Conservation (phyloP, 441 rosid species). For the Sinapis alba region DNA sequence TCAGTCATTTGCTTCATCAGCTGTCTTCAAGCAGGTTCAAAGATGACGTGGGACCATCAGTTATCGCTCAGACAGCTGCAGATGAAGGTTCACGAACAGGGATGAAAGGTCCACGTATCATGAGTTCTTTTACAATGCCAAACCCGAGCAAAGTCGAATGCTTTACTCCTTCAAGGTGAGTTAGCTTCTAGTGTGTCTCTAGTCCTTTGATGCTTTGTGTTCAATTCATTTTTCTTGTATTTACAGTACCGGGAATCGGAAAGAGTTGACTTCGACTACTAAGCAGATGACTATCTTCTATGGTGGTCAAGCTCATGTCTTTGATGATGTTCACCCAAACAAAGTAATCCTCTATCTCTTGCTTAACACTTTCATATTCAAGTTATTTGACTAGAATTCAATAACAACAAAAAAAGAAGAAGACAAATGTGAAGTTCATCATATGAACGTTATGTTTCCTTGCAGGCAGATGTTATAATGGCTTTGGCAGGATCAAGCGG, state of each 20-base stretch:
- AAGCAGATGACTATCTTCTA: slow-evolving; percentile 97
- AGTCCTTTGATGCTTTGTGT: slow-evolving; percentile 21
- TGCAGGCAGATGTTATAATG: slow-evolving; percentile 96
- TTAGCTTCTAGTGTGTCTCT: slow-evolving; percentile 25
- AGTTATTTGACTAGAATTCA: too few relatives aligned
- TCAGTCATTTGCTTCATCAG: slow-evolving; percentile 66
- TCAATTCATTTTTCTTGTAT: slow-evolving; percentile 3
- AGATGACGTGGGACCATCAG: slow-evolving; percentile 54
- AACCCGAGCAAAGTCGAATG: slow-evolving; percentile 66
- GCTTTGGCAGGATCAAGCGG: slow-evolving; percentile 95
- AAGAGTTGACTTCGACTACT: slow-evolving; percentile 56
- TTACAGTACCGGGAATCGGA: slow-evolving; percentile 45
- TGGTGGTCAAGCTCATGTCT: slow-evolving; percentile 98
- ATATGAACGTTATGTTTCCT: not conserved
- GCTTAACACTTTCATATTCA: slow-evolving; percentile 4
- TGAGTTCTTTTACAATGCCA: slow-evolving; percentile 52
- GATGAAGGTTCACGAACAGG: slow-evolving; percentile 99
- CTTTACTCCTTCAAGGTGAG: slow-evolving; percentile 65
- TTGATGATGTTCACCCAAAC: slow-evolving; percentile 95
- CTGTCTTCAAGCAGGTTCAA: slow-evolving; percentile 61
- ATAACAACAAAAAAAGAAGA: too few relatives aligned
- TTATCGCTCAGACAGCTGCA: slow-evolving; percentile 79
- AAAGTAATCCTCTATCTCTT: slow-evolving; percentile 47
- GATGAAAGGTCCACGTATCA: slow-evolving; percentile 71
- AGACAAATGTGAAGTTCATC: not conserved